A percentile compares a stretch with the other conserved stretches of the same genome.
Evolutionary conservation across 1,284 basidiomycete genomes (phyloP).

Genomic region (Pseudozyma pruni): DNA sequence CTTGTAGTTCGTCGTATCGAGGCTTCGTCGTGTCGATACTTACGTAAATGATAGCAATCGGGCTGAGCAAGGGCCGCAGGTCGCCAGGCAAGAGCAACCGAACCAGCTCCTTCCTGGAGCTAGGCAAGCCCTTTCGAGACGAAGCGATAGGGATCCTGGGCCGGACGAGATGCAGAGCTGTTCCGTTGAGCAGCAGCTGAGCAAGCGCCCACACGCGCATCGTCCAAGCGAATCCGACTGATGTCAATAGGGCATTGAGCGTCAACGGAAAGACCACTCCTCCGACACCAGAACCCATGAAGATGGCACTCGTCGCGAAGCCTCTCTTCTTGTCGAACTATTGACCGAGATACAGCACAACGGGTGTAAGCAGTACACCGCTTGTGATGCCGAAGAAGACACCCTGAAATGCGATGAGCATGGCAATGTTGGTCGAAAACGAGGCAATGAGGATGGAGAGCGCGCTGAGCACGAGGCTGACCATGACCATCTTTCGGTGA

Average conservation of each 20-base stretch:
- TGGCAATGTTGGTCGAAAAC: conserved; percentile 25
- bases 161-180: conserved; percentile 27
- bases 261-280: conserved; percentile 49
- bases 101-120: conserved; percentile 5
- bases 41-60: conserved; percentile 18
- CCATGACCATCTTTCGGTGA: conserved; percentile 24
- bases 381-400: conserved; percentile 39
- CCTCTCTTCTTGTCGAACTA: conserved; percentile 55
- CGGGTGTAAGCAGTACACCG: conserved; percentile 43
- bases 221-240: conserved; percentile 51
- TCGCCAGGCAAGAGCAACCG: conserved; percentile 10
- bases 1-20: too few relatives aligned
- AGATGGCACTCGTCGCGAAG: conserved; percentile 47
- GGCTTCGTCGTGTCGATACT: too few relatives aligned
- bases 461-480: conserved; percentile 20
- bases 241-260: conserved; percentile 31
- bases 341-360: conserved; percentile 51
- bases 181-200: conserved; percentile 31
- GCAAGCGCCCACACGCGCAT: conserved; percentile 41
- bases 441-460: conserved; percentile 41
- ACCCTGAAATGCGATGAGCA: conserved; percentile 49
- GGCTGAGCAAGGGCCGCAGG: conserved; percentile 9
- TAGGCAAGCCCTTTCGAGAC: not conserved
- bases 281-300: conserved; percentile 45
- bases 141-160: conserved; percentile 8